A percentile compares a stretch with the other conserved stretches of the same genome.
Conservation (phyloP, 192 early-diverging fungal genomes). For the Backusella liffmaniae region DNA sequence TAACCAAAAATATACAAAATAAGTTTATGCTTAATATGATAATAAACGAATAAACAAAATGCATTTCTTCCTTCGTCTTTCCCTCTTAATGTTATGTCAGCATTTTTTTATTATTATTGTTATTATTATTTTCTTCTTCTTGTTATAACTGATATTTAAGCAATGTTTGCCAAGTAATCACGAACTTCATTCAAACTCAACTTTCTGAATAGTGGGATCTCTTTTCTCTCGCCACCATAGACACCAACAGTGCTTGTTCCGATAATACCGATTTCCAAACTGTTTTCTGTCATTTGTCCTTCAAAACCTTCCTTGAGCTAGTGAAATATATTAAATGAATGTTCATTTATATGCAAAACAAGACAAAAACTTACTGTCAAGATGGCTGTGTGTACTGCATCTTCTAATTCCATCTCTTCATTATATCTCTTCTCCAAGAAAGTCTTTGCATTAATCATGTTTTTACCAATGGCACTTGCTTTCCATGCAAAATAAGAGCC, state of each 20-base stretch:
- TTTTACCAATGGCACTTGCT: conserved; percentile 98
- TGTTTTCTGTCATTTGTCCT: conserved; percentile 95
- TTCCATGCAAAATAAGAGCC: conserved; percentile 99
- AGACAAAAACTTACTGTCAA: conserved; percentile 59
- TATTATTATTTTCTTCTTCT: neutral
- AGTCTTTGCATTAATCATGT: conserved; percentile 99
- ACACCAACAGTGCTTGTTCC: conserved; percentile 51
- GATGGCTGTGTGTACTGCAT: conserved; percentile 98
- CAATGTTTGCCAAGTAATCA: conserved; percentile 98
- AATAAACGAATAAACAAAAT: neutral
- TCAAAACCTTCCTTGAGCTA: conserved; percentile 97
- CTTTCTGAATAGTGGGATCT: conserved; percentile 78
- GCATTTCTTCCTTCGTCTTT: neutral
- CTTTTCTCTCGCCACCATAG: conserved; percentile 54
- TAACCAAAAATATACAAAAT: neutral
- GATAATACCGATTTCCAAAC: conserved; percentile 94
- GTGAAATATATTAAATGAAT: neutral
- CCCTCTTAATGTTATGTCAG: neutral
- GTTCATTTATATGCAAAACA: neutral
- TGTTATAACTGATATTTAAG: conserved; percentile 34
- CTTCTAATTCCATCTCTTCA: conserved; percentile 94
- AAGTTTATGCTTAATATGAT: neutral
- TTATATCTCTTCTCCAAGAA: conserved; percentile 98
- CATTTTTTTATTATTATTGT: neutral
- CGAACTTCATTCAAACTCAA: conserved; percentile 82